A percentile compares a stretch with the other conserved stretches of the same genome.
These are phyloP conservation scores for Brassica cretica DNA, from an alignment of 345 rosid genomes.

Conservation along the genomic window DNA sequence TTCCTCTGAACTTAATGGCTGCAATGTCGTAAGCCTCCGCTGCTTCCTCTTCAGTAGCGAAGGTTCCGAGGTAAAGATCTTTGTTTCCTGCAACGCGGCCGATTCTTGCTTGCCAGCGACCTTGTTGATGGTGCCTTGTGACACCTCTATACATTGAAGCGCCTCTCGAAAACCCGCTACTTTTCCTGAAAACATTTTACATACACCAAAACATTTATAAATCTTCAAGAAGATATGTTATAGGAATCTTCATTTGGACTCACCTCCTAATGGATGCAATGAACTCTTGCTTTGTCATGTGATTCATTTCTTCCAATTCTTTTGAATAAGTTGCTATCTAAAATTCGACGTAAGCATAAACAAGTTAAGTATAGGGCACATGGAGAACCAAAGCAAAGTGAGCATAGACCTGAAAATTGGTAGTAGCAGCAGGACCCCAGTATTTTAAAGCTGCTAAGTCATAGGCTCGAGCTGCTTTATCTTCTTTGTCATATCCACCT, in stretches of 20 bases:
- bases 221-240: conserved; percentile 2
- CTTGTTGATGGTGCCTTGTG: conserved; percentile 98
- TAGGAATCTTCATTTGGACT: not conserved
- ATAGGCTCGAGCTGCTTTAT: conserved; percentile 93
- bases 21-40: conserved; percentile 98
- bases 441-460: conserved; percentile 93
- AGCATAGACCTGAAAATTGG: conserved; percentile 65
- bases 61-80: conserved; percentile 93
- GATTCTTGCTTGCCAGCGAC: conserved; percentile 98
- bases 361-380: not conserved
- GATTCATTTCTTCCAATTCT: conserved; percentile 86
- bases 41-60: conserved; percentile 95
- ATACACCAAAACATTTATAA: not conserved
- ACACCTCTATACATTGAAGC: conserved; percentile 95
- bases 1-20: conserved; percentile 85
- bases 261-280: conserved; percentile 94
- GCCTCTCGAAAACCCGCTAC: conserved; percentile 96
- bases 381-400: not conserved
- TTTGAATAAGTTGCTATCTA: conserved; percentile 62
- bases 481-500: conserved; percentile 99
- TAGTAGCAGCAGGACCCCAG: conserved; percentile 90
- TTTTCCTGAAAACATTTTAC: conserved; percentile 55
- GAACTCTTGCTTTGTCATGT: conserved; percentile 83
- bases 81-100: conserved; percentile 99
- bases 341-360: not conserved